Evolutionary conservation across 164 flowering plant genomes (phyloP), one percentile per base, ranked within the genome.

Genomic region (Hamamelis virginiana): DNA sequence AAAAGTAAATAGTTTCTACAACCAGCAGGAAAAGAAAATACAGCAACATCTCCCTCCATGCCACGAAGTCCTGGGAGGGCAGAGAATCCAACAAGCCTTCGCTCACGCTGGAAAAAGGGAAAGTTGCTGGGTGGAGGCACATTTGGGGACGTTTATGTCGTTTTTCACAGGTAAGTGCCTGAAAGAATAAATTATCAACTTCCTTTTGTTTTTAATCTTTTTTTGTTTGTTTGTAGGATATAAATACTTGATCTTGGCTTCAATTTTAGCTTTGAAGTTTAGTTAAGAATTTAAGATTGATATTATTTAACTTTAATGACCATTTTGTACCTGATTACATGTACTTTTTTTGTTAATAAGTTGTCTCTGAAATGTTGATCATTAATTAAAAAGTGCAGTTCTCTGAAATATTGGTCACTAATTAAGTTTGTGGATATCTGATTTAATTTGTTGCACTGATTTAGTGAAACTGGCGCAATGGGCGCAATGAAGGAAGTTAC

Each of bases 401-500:
- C 45, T 33, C 41, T 33, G 41, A 46, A 13, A n/a, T 62, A 2
- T 16, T 69, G 65, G 41, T 16, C 56, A 23, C 47, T 72, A 15
- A 18, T 21, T 41, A 26, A 60, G 46, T 52, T 52, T 61, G 44
- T 55, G 14, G n/a, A 33, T 47, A 14, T 62, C 59, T 73, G 38
- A 69, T 51, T 62, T 19, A 6, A 33, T 52, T 15, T 26, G 9
- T 58, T 58, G 27, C 33, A 12, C 9, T 69, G 33, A 64, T 66
- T 23, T 69, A 93, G 98, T 81, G 98, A 87, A 75, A 93, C 89
- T 72, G 98, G 96, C 19, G 98, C 90, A 70, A 93, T 93, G 98
- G 91, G 98, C 84, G 97, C 98, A 43, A 93, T 93, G 97, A 93
- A 93, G 82, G 98, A 93, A 81, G 98, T 93, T 59, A 87, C 90